Evolutionary conservation across 768 basidiomycete species (phyloP).

Genomic region (Botryobasidium botryosum): DNA sequence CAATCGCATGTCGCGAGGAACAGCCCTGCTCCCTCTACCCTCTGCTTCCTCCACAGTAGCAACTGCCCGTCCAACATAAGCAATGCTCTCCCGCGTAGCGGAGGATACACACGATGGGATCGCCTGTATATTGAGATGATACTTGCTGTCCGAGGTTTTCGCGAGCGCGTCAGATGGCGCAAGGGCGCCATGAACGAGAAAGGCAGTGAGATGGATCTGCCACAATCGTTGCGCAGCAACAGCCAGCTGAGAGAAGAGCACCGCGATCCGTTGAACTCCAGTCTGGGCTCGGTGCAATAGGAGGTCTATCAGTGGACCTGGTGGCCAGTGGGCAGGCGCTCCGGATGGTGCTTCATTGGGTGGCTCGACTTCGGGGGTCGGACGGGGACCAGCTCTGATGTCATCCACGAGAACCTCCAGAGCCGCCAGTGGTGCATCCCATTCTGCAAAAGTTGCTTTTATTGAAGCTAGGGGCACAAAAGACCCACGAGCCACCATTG

Average conservation of each 20-base stretch:
- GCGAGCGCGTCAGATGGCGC: conserved; percentile 45
- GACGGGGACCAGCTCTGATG: conserved; percentile 19
- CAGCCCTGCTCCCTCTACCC: conserved; percentile 32
- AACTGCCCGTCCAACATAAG: conserved; percentile 75
- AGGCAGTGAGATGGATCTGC: conserved; percentile 67
- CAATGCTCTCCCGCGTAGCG: conserved; percentile 62
- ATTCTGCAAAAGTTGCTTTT: conserved; percentile 67
- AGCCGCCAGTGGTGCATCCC: conserved; percentile 73
- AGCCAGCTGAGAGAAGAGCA: conserved; percentile 54
- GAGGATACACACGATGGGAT: conserved; percentile 61
- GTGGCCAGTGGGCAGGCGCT: conserved; percentile 29
- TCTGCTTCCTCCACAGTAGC: conserved; percentile 66
- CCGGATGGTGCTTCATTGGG: not conserved
- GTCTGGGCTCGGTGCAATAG: conserved; percentile 54
- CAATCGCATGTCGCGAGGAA: conserved; percentile 47
- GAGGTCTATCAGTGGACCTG: conserved; percentile 69
- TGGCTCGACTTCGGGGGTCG: not conserved
- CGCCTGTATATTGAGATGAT: conserved; percentile 41
- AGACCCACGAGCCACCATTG: conserved; percentile 58
- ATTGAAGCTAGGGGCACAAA: conserved; percentile 78
- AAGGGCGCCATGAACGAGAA: conserved; percentile 64
- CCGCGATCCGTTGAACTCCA: conserved; percentile 59
- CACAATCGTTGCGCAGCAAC: conserved; percentile 65
- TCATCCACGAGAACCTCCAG: conserved; percentile 47
- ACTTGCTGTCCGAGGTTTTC: conserved; percentile 28